Conservation (phyloP, 495 filamentous ascomycete genomes). For the Bathelium albidoporum region DNA sequence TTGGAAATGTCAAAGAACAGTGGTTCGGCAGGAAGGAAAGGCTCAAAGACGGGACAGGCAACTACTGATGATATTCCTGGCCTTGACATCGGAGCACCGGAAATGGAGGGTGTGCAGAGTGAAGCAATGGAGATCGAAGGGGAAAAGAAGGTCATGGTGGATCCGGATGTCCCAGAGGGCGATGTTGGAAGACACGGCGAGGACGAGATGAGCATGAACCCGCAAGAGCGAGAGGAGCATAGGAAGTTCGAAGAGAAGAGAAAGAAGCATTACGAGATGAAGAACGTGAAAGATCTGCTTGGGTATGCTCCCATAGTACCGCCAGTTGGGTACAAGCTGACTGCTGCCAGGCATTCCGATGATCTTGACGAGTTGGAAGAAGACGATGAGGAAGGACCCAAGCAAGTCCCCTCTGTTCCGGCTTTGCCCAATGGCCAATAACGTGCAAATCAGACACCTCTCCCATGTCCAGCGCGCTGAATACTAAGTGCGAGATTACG, state of each 20-base stretch:
- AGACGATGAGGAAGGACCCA: constrained; percentile 10
- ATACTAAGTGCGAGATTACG: neutral
- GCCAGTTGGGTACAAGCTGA: neutral
- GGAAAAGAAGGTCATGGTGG: constrained; percentile 70
- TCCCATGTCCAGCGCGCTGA: neutral
- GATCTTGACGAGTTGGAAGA: constrained; percentile 27
- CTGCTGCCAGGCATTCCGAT: constrained; percentile 23
- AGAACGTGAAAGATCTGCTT: constrained; percentile 77
- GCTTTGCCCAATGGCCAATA: constrained; percentile 20
- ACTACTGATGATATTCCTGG: constrained; percentile 78
- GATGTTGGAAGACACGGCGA: constrained; percentile 45
- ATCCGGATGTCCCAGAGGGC: constrained; percentile 46
- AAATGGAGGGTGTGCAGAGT: constrained; percentile 38
- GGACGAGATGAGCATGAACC: constrained; percentile 49
- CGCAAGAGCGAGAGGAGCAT: constrained; percentile 83
- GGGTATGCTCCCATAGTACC: constrained; percentile 44
- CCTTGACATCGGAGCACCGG: constrained; percentile 87
- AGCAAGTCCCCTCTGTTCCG: neutral
- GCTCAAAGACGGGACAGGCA: constrained; percentile 11
- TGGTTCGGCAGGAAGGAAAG: constrained; percentile 14
- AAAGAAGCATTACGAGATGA: constrained; percentile 98
- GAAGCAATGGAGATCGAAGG: constrained; percentile 42
- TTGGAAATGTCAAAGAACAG: constrained; percentile 48
- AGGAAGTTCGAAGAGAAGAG: constrained; percentile 78
- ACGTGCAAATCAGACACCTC: neutral